phyloP scores from a whole-genome alignment of 345 rosid species.

The Kernera saxatilis region DNA sequence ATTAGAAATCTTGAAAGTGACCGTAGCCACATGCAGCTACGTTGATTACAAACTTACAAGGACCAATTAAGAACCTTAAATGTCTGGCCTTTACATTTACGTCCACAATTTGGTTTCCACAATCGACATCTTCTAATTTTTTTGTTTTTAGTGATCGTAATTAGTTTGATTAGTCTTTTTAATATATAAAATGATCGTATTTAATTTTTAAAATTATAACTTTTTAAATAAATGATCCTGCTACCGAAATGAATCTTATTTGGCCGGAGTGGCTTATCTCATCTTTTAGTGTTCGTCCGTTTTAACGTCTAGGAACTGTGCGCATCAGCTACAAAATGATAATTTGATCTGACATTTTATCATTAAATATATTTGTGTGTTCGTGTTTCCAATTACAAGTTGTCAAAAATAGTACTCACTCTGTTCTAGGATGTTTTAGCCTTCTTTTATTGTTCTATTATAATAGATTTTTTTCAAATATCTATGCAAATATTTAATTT shows the following conservation, averaged over 20 bases:
- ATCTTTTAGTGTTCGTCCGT: too few species aligned
- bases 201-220: background rate
- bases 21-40: slow-evolving; percentile 2
- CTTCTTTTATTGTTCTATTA: too few species aligned
- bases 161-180: background rate
- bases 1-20: background rate
- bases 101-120: slow-evolving; percentile 1
- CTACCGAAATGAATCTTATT: too few species aligned
- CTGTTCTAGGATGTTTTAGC: too few species aligned
- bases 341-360: too few species aligned
- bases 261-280: too few species aligned
- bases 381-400: background rate
- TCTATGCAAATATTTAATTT: too few species aligned
- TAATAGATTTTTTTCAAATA: too few species aligned
- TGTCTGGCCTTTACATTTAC: background rate
- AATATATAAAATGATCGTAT: background rate
- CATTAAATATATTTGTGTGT: background rate
- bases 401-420: too few species aligned
- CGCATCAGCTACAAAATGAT: too few species aligned
- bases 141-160: background rate
- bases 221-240: background rate
- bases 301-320: too few species aligned
- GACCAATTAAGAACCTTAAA: background rate
- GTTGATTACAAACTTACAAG: background rate
- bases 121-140: background rate